Conservation (phyloP, 768 basidiomycete genomes). For the Leccinum broughii region DNA sequence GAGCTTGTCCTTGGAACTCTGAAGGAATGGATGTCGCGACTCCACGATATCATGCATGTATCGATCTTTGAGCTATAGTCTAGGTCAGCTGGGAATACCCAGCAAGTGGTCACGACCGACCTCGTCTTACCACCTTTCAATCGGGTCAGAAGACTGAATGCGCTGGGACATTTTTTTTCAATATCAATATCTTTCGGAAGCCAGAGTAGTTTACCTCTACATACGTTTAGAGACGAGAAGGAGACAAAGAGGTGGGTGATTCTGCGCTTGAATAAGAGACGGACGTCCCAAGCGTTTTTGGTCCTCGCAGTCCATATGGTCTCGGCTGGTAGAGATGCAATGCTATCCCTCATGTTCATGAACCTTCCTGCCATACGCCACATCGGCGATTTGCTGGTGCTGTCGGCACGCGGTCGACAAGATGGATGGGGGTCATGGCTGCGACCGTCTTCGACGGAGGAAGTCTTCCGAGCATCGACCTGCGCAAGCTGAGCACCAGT, state of each 20-base stretch:
- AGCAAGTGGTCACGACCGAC: conserved; percentile 29
- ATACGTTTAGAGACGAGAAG: conserved; percentile 76
- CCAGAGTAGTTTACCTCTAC: conserved; percentile 92
- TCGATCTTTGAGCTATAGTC: conserved; percentile 46
- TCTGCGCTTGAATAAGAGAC: conserved; percentile 84
- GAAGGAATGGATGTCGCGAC: no score
- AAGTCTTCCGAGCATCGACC: no score
- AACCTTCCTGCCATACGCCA: no score
- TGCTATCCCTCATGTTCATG: conserved; percentile 20
- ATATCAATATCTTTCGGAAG: conserved; percentile 85
- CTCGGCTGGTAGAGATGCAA: no score
- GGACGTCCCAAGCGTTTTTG: conserved; percentile 16
- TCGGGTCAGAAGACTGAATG: neutral
- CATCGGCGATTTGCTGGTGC: no score
- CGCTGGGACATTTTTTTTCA: conserved; percentile 61
- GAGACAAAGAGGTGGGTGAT: conserved; percentile 82
- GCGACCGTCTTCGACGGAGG: no score
- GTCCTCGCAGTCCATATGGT: no score
- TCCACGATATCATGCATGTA: no score
- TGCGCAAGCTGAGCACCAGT: no score
- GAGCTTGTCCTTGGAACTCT: no score
- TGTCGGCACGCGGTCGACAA: no score
- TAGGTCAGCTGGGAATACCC: neutral
- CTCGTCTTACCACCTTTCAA: conserved; percentile 83
- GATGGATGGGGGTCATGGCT: no score